These are phyloP conservation scores for Marasmius tenuissimus DNA, from an alignment of 1,284 basidiomycete species.

Conservation along the genomic window DNA sequence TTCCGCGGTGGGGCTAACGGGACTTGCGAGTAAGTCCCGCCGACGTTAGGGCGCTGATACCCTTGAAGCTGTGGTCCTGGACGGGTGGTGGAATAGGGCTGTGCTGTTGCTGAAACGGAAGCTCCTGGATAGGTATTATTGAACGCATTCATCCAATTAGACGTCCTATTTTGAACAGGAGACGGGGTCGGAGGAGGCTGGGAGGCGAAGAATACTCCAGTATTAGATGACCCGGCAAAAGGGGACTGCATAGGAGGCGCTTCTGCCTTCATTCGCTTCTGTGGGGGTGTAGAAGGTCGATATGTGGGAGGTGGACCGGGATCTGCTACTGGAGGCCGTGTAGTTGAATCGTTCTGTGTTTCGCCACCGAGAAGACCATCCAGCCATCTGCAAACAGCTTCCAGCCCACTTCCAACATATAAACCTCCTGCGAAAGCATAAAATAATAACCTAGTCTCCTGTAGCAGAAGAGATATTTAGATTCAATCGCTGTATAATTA, in stretches of 20 bases:
- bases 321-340: not conserved
- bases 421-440: slow-evolving; percentile 68
- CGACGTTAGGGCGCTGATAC: slow-evolving; percentile 14
- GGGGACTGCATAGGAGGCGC: slow-evolving; percentile 14
- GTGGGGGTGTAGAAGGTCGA: slow-evolving; percentile 25
- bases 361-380: slow-evolving; percentile 47
- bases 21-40: slow-evolving; percentile 19
- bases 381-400: slow-evolving; percentile 59
- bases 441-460: slow-evolving; percentile 64
- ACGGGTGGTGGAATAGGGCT: slow-evolving; percentile 22
- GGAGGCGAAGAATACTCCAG: slow-evolving; percentile 28
- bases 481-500: not conserved
- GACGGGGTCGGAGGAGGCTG: slow-evolving; percentile 27
- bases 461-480: not conserved
- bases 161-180: slow-evolving; percentile 19
- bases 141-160: not conserved
- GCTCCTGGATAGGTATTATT: not conserved
- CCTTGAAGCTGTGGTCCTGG: slow-evolving; percentile 22
- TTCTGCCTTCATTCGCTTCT: slow-evolving; percentile 38
- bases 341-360: not conserved
- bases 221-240: not conserved
- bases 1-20: slow-evolving; percentile 2
- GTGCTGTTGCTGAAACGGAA: slow-evolving; percentile 10
- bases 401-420: slow-evolving; percentile 53
- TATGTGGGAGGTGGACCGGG: slow-evolving; percentile 11